phyloP scores from a whole-genome alignment of 2,329 filamentous ascomycete genomes.

The Pseudogymnoascus sp. region DNA sequence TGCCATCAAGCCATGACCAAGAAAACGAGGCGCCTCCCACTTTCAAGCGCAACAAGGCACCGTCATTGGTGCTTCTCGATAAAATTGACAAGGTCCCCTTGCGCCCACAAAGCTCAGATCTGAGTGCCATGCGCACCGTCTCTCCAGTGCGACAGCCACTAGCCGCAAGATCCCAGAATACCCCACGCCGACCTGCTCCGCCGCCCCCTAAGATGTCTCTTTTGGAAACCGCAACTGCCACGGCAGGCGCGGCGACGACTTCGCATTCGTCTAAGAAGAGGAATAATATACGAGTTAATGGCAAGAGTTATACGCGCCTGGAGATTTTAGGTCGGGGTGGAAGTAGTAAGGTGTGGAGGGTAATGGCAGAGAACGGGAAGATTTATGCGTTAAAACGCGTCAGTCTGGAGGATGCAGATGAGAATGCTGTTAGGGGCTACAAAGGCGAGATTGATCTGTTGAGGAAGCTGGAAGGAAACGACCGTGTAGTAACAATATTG shows the following conservation, averaged over 20 bases:
- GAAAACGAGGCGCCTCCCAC: constrained; percentile 74
- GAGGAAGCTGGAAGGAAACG: constrained; percentile 71
- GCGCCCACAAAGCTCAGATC: constrained; percentile 42
- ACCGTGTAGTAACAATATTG: constrained; percentile 81
- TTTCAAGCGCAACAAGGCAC: constrained; percentile 45
- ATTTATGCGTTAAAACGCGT: constrained; percentile 93
- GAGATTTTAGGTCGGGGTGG: constrained; percentile 89
- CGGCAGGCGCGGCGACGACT: constrained; percentile 70
- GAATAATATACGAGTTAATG: constrained; percentile 80
- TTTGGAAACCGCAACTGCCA: constrained; percentile 80
- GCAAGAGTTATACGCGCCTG: constrained; percentile 80
- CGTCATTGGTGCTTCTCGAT: constrained; percentile 22
- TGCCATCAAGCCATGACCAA: constrained; percentile 65
- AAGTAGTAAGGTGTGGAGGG: constrained; percentile 88
- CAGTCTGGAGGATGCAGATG: constrained; percentile 82
- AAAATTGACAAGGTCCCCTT: constrained; percentile 42
- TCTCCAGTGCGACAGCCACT: constrained; percentile 53
- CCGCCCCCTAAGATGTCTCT: constrained; percentile 96
- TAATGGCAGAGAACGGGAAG: constrained; percentile 94
- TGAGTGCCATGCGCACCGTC: constrained; percentile 30
- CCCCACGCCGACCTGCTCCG: constrained; percentile 67
- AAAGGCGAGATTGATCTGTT: constrained; percentile 94
- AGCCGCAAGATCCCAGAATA: constrained; percentile 51
- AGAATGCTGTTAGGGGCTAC: constrained; percentile 73
- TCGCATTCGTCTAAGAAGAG: constrained; percentile 63